Evolutionary conservation across 164 flowering plant species (phyloP).

Genomic region (Vitis rotundifolia): DNA sequence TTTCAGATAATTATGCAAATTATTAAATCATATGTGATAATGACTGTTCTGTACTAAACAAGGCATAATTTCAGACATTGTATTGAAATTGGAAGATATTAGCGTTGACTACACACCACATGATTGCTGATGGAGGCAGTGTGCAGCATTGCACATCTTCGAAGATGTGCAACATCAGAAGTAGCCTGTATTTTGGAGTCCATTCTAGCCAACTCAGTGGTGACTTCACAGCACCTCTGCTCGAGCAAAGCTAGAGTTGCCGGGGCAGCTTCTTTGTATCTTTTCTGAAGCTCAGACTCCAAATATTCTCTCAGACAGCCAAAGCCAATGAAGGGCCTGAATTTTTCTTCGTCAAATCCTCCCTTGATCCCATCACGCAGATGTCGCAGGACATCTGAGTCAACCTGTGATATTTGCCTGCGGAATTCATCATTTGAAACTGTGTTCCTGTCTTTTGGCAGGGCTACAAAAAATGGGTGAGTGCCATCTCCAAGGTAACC

Average conservation of each 20-base stretch:
- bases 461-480: conserved; percentile 87
- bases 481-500: conserved; percentile 92
- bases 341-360: conserved; percentile 95
- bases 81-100: background rate
- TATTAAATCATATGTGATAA: no score
- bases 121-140: conserved; percentile 84
- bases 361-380: conserved; percentile 82
- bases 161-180: conserved; percentile 85
- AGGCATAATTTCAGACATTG: no score
- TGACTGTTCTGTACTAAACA: no score
- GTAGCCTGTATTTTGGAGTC: conserved; percentile 81
- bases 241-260: conserved; percentile 95
- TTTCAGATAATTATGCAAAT: no score
- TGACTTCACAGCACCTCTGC: conserved; percentile 83
- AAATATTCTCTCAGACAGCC: conserved; percentile 71
- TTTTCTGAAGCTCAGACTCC: conserved; percentile 90
- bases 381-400: conserved; percentile 68
- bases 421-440: conserved; percentile 94
- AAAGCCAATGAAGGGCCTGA: conserved; percentile 77
- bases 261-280: conserved; percentile 96
- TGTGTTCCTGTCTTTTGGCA: conserved; percentile 81
- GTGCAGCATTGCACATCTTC: conserved; percentile 88
- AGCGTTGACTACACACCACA: conserved; percentile 48
- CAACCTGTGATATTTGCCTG: conserved; percentile 85
- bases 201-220: conserved; percentile 54